These are phyloP conservation scores for Pythium sukuiense DNA, from an alignment of 352 stramenopile species.

Conservation along the genomic window DNA sequence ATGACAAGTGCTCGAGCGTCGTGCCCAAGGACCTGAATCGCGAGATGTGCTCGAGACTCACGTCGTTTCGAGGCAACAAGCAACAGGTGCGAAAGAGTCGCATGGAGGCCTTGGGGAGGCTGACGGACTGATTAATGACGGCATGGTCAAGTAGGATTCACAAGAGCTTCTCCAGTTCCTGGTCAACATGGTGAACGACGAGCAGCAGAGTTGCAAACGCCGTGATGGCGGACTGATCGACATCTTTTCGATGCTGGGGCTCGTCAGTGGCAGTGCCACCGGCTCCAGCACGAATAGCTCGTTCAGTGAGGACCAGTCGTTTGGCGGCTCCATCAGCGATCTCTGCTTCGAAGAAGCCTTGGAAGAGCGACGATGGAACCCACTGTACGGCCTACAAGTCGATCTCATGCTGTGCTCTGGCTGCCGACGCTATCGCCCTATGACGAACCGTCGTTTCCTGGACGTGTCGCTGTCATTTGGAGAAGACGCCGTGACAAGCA, in stretches of 20 bases:
- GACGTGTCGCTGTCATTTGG: slow-evolving; percentile 77
- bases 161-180: slow-evolving; percentile 86
- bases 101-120: too few species aligned
- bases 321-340: slow-evolving; percentile 64
- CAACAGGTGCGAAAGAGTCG: slow-evolving; percentile 46
- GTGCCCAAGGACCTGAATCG: slow-evolving; percentile 55
- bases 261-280: slow-evolving; percentile 6
- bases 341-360: slow-evolving; percentile 60
- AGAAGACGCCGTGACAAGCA: slow-evolving; percentile 24
- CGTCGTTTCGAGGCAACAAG: slow-evolving; percentile 70
- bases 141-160: slow-evolving; percentile 48
- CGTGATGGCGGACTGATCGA: slow-evolving; percentile 59
- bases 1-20: slow-evolving; percentile 33
- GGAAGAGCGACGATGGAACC: slow-evolving; percentile 72
- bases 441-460: slow-evolving; percentile 77
- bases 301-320: slow-evolving; percentile 10
- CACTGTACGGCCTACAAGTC: slow-evolving; percentile 75
- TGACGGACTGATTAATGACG: slow-evolving; percentile 1
- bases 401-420: slow-evolving; percentile 73
- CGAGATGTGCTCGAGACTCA: slow-evolving; percentile 56
- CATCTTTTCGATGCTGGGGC: slow-evolving; percentile 27
- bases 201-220: slow-evolving; percentile 51
- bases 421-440: slow-evolving; percentile 64
- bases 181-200: slow-evolving; percentile 76
- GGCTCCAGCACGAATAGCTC: slow-evolving; percentile 7